A percentile compares a stretch with the other conserved stretches of the same genome.
Conservation (phyloP, 805 yeast genomes). For the Sugiyamaella marilandica region DNA sequence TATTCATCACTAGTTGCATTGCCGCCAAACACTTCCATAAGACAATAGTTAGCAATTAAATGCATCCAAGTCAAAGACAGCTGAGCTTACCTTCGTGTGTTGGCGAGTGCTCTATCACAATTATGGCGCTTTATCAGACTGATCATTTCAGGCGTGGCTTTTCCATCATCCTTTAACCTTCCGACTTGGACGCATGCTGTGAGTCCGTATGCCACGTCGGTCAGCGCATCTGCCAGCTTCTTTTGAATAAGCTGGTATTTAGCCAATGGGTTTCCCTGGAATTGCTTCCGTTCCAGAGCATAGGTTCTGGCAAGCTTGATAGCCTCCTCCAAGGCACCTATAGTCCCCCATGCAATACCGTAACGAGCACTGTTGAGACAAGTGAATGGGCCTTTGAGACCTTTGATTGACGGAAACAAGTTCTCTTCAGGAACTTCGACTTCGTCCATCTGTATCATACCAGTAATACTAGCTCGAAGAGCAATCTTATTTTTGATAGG, state of each 20-base stretch:
- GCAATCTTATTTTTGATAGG: conserved; percentile 37
- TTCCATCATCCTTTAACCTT: conserved; percentile 36
- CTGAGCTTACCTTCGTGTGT: conserved; percentile 26
- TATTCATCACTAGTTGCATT: conserved; percentile 43
- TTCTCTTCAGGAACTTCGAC: conserved; percentile 42
- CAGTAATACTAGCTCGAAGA: conserved; percentile 40
- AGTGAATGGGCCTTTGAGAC: conserved; percentile 43
- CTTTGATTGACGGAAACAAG: conserved; percentile 35
- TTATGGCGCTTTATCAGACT: conserved; percentile 41
- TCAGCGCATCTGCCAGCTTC: conserved; percentile 41
- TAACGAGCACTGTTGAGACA: conserved; percentile 41
- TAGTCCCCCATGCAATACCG: conserved; percentile 43
- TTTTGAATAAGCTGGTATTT: conserved; percentile 38
- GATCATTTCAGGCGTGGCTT: conserved; percentile 40
- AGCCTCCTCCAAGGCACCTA: conserved; percentile 42
- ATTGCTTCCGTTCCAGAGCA: conserved; percentile 39
- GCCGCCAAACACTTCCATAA: conserved; percentile 45
- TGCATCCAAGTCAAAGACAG: background rate
- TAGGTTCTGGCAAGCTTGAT: conserved; percentile 35
- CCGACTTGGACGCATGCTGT: conserved; percentile 40
- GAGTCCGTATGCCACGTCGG: conserved; percentile 38
- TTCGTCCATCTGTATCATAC: conserved; percentile 41
- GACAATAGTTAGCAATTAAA: conserved; percentile 9
- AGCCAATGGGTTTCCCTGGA: conserved; percentile 37
- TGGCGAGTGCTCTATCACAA: conserved; percentile 38